Conservation (phyloP, 139 green algal species). For the Haematococcus sp. region DNA sequence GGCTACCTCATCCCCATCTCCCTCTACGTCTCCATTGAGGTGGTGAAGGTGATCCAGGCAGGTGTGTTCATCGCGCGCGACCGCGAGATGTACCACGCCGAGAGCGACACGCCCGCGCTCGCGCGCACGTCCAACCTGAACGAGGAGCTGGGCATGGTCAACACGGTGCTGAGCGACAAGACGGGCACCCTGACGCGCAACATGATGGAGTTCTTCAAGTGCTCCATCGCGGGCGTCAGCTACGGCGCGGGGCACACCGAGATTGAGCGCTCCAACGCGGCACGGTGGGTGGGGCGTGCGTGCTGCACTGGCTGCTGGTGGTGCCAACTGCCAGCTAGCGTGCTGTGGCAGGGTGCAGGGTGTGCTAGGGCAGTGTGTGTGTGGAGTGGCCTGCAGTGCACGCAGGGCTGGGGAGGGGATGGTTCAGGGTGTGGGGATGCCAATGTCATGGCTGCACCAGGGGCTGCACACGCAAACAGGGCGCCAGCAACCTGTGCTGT, state of each 20-base stretch:
- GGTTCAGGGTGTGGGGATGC: too few species aligned
- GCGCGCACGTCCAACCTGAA: constrained; percentile 84
- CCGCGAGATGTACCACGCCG: constrained; percentile 51
- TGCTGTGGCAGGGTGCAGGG: too few species aligned
- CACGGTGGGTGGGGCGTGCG: neutral
- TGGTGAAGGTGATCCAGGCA: constrained; percentile 73
- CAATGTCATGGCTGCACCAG: too few species aligned
- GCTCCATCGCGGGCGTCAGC: constrained; percentile 76
- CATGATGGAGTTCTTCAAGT: constrained; percentile 88
- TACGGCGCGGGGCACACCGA: constrained; percentile 89
- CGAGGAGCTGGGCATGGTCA: constrained; percentile 83
- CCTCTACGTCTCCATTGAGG: constrained; percentile 88
- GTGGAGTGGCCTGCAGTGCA: too few species aligned
- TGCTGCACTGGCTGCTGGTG: neutral
- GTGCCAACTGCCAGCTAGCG: too few species aligned
- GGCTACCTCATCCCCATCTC: constrained; percentile 90
- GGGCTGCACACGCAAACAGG: too few species aligned
- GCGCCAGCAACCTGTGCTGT: too few species aligned
- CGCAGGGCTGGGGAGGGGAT: too few species aligned
- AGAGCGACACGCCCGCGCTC: constrained; percentile 38
- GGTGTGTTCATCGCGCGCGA: constrained; percentile 73
- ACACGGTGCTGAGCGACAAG: constrained; percentile 76
- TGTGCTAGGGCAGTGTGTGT: too few species aligned
- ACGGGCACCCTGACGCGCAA: constrained; percentile 77
- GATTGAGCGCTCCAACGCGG: constrained; percentile 69